phyloP scores from a whole-genome alignment of 768 basidiomycete species.

The Trametes punicea region DNA sequence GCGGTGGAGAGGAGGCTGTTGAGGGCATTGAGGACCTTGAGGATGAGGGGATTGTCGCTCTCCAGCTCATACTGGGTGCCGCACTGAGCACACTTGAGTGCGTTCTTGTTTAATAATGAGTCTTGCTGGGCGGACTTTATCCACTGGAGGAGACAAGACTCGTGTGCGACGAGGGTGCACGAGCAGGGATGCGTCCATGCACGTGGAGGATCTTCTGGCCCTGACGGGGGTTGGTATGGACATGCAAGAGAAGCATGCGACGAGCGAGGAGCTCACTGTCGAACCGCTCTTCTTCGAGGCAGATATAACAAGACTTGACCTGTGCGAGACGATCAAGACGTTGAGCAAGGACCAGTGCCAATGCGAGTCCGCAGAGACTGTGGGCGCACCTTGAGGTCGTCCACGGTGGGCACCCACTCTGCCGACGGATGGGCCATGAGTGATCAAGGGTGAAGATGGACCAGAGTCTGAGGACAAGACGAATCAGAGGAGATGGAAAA shows the following conservation, averaged over 20 bases:
- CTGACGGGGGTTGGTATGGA: constrained; percentile 26
- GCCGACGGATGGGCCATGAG: not conserved
- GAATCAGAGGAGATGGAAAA: not conserved
- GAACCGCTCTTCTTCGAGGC: constrained; percentile 64
- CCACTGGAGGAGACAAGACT: constrained; percentile 77
- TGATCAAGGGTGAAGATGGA: no score
- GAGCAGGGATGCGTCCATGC: constrained; percentile 78
- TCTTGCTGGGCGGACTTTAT: constrained; percentile 67
- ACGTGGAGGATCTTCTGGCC: constrained; percentile 45
- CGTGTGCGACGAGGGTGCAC: constrained; percentile 79
- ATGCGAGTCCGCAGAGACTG: not conserved
- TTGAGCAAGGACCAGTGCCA: not conserved
- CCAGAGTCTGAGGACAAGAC: no score
- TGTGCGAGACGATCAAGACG: constrained; percentile 15
- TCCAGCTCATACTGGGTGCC: constrained; percentile 61
- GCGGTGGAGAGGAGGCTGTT: constrained; percentile 48
- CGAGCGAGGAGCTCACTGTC: constrained; percentile 33
- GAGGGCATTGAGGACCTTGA: constrained; percentile 48
- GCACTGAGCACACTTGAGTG: constrained; percentile 81
- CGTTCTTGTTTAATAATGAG: constrained; percentile 50
- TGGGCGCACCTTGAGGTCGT: constrained; percentile 31
- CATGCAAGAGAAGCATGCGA: not conserved
- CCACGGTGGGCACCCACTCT: constrained; percentile 28
- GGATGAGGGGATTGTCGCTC: constrained; percentile 54
- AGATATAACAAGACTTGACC: constrained; percentile 81